phyloP scores from a whole-genome alignment of 148 eudicot genomes.

The Pharnaceum exiguum region DNA sequence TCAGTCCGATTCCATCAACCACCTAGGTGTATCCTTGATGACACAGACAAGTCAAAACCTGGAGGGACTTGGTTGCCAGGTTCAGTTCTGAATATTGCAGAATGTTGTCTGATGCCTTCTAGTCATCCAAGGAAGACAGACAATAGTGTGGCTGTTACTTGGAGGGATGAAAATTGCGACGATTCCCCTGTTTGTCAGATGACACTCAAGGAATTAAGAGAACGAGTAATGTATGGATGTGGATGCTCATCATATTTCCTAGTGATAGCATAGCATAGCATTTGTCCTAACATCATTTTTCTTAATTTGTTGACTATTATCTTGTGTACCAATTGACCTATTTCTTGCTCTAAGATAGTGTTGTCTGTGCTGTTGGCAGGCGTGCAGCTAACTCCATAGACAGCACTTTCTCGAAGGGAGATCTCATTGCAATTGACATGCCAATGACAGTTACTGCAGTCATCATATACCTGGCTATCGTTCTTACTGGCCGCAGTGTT shows the following conservation, averaged over 20 bases:
- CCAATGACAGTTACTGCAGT: conserved; percentile 92
- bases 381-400: conserved; percentile 69
- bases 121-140: conserved; percentile 43
- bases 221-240: conserved; percentile 69
- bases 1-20: conserved; percentile 51
- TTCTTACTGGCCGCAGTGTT: conserved; percentile 80
- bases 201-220: conserved; percentile 65
- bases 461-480: conserved; percentile 85
- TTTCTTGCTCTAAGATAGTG: too few species aligned
- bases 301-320: too few species aligned
- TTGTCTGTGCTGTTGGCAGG: conserved; percentile 38
- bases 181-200: conserved; percentile 49
- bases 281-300: not conserved
- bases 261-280: not conserved
- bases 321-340: too few species aligned
- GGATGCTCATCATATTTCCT: not conserved
- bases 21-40: conserved; percentile 60
- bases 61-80: conserved; percentile 97
- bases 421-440: conserved; percentile 96
- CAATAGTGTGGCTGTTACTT: conserved; percentile 60
- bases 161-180: conserved; percentile 87
- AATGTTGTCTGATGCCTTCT: conserved; percentile 62
- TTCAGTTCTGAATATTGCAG: conserved; percentile 69
- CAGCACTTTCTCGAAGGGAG: conserved; percentile 72
- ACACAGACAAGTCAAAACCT: conserved; percentile 53